Conservation (phyloP, 2,329 filamentous ascomycete species). For the Dactylellina cionopaga region DNA sequence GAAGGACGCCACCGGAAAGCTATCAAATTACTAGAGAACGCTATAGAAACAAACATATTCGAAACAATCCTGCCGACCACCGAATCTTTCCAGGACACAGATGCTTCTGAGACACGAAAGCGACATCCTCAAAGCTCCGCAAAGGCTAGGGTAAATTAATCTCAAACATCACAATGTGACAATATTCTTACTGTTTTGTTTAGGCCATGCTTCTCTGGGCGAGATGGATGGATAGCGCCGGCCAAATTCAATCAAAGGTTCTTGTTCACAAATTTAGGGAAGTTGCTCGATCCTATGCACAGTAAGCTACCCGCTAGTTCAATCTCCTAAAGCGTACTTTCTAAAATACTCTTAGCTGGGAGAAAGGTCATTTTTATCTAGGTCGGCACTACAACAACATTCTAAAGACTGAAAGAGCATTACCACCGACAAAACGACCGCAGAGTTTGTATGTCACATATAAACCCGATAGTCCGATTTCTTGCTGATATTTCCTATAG, state of each 20-base stretch:
- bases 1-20: constrained; percentile 94
- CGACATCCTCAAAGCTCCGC: constrained; percentile 45
- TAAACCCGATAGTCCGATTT: background rate
- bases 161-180: background rate
- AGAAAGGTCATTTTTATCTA: constrained; percentile 96
- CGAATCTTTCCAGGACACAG: constrained; percentile 36
- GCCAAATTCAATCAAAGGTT: constrained; percentile 84
- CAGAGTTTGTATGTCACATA: constrained; percentile 68
- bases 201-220: constrained; percentile 87
- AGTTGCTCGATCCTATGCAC: constrained; percentile 71
- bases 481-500: constrained; percentile 59
- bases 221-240: constrained; percentile 96
- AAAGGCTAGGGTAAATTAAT: constrained; percentile 38
- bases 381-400: constrained; percentile 98
- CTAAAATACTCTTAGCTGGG: constrained; percentile 70
- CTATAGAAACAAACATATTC: constrained; percentile 84
- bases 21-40: constrained; percentile 87
- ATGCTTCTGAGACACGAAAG: constrained; percentile 33
- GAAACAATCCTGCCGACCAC: constrained; percentile 63
- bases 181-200: constrained; percentile 69
- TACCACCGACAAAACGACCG: constrained; percentile 79
- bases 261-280: constrained; percentile 84
- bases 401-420: constrained; percentile 83
- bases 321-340: constrained; percentile 60
- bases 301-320: constrained; percentile 58